phyloP scores from a whole-genome alignment of 768 basidiomycete species.

The Hortiboletus flavorubellus region DNA sequence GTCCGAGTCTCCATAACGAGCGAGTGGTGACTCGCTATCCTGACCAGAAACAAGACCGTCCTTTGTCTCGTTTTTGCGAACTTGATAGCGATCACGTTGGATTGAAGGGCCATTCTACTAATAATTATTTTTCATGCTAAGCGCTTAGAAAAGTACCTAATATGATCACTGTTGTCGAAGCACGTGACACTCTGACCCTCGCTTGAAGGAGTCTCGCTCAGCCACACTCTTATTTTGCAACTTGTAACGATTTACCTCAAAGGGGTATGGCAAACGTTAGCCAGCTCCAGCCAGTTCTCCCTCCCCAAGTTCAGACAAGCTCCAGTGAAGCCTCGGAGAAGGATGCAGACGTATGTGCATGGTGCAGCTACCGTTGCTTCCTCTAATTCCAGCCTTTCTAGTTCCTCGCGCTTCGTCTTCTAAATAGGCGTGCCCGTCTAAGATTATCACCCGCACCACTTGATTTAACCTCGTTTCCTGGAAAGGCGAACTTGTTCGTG shows the following conservation, averaged over 20 bases:
- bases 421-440: conserved; percentile 64
- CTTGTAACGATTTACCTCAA: neutral
- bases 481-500: conserved; percentile 54
- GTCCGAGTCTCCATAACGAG: neutral
- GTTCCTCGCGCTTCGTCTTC: conserved; percentile 39
- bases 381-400: conserved; percentile 16
- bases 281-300: conserved; percentile 26
- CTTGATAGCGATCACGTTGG: neutral
- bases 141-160: neutral
- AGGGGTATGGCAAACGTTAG: conserved; percentile 30
- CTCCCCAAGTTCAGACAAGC: conserved; percentile 22
- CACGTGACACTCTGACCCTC: conserved; percentile 6
- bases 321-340: conserved; percentile 28
- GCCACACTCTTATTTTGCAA: neutral
- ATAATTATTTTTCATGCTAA: neutral
- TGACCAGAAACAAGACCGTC: neutral
- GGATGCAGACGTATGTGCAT: conserved; percentile 28
- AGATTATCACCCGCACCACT: conserved; percentile 54
- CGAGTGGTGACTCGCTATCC: neutral
- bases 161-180: neutral
- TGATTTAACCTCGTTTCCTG: conserved; percentile 37
- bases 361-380: neutral
- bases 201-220: neutral
- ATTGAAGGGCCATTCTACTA: neutral
- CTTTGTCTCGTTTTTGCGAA: neutral